Evolutionary conservation across 345 rosid species (phyloP).

Genomic region (Clarkia xantiana): DNA sequence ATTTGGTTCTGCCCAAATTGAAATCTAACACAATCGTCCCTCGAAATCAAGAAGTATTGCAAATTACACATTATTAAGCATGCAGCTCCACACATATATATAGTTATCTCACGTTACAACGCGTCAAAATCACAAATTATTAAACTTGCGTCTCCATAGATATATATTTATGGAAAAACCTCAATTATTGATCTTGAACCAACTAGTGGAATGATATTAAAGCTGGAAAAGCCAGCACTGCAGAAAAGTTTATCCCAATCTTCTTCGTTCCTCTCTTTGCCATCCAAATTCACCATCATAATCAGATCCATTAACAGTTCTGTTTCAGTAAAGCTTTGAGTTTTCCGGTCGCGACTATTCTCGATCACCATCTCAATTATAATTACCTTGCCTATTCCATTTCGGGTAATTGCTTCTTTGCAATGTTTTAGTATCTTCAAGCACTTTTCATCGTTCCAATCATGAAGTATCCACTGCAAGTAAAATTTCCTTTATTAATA

Average conservation of each 20-base stretch:
- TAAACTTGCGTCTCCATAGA: too few species aligned
- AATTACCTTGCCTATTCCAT: constrained; percentile 5
- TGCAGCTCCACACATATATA: too few species aligned
- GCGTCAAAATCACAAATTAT: too few species aligned
- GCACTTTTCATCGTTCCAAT: constrained; percentile 8
- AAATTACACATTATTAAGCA: too few species aligned
- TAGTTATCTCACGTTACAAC: too few species aligned
- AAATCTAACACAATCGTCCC: too few species aligned
- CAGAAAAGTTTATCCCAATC: constrained; percentile 20
- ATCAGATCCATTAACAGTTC: constrained; percentile 12
- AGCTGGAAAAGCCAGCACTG: constrained; percentile 15
- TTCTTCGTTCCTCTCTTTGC: constrained; percentile 13
- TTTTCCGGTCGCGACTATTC: not conserved
- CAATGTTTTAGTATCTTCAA: constrained; percentile 10
- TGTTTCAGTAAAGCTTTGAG: not conserved
- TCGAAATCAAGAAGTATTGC: too few species aligned
- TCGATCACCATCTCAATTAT: constrained; percentile 6
- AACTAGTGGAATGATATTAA: constrained; percentile 12
- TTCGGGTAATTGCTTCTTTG: not conserved
- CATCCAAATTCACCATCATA: constrained; percentile 7
- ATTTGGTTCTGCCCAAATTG: too few species aligned
- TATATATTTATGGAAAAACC: constrained; percentile 11
- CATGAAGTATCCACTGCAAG: constrained; percentile 2
- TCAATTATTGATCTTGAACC: constrained; percentile 17
- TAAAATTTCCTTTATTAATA: too few species aligned